Conservation (phyloP, 495 filamentous ascomycete genomes). For the Aspergillus homomorphus region DNA sequence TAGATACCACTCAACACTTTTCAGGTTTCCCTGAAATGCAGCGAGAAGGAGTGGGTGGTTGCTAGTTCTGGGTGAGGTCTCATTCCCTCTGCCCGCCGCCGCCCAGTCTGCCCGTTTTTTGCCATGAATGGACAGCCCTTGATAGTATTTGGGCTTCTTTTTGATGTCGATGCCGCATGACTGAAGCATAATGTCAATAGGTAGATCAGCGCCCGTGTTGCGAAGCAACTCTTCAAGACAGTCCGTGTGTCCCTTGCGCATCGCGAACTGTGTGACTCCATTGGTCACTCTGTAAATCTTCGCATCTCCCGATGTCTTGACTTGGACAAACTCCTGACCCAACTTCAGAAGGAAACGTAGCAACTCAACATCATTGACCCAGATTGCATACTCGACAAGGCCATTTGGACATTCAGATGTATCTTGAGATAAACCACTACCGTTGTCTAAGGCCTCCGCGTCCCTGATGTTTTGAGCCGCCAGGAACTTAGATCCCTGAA, state of each 20-base stretch:
- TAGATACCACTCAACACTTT: constrained; percentile 66
- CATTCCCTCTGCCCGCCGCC: constrained; percentile 42
- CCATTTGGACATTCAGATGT: neutral
- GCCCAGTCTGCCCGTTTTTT: constrained; percentile 67
- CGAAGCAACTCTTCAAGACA: constrained; percentile 51
- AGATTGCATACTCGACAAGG: constrained; percentile 18
- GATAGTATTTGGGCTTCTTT: constrained; percentile 65
- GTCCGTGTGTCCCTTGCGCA: constrained; percentile 39
- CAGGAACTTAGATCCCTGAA: constrained; percentile 25
- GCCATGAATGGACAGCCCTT: constrained; percentile 67
- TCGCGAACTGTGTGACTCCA: constrained; percentile 36
- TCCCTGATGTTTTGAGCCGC: neutral
- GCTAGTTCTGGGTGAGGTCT: constrained; percentile 19
- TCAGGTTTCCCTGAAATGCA: constrained; percentile 53
- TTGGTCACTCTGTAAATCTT: constrained; percentile 20
- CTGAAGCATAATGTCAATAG: constrained; percentile 59
- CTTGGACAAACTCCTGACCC: constrained; percentile 27
- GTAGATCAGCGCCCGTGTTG: constrained; percentile 58
- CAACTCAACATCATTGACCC: constrained; percentile 21
- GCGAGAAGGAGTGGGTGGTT: constrained; percentile 57
- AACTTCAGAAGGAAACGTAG: constrained; percentile 46
- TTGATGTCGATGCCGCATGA: constrained; percentile 52
- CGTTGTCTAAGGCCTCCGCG: neutral
- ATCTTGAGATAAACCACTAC: neutral
- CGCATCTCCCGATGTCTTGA: constrained; percentile 19